Evolutionary conservation across 129 eudicot species (phyloP).

Genomic region (Helianthus tuberosus): DNA sequence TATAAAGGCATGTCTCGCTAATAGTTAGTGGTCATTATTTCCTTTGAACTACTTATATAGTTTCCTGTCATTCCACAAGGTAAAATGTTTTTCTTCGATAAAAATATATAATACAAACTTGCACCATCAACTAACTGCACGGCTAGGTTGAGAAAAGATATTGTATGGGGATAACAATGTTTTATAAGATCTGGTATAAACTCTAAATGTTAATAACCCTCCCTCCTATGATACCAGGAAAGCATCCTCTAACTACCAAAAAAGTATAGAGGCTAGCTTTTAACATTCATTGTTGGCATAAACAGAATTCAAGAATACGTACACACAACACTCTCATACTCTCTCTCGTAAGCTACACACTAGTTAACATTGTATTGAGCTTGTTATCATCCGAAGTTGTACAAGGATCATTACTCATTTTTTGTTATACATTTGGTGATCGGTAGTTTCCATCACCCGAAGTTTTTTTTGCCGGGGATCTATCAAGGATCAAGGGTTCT

Average conservation of each 20-base stretch:
- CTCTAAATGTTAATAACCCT: not conserved
- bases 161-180: not conserved
- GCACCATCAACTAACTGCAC: conserved; percentile 5
- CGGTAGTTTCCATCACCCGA: too few species aligned
- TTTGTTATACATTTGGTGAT: too few species aligned
- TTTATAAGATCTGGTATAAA: not conserved
- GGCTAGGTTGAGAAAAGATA: not conserved
- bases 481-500: too few species aligned
- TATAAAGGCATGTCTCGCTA: not conserved
- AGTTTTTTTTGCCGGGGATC: too few species aligned
- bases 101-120: not conserved
- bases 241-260: not conserved
- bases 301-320: not conserved
- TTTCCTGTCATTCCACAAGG: conserved; percentile 13
- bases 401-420: too few species aligned
- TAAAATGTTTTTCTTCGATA: not conserved
- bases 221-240: not conserved
- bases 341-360: too few species aligned
- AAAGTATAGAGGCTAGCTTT: not conserved
- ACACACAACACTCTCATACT: too few species aligned
- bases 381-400: too few species aligned
- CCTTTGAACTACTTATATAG: not conserved
- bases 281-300: conserved; percentile 5
- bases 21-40: conserved; percentile 5
- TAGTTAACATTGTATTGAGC: too few species aligned